Conservation (phyloP, 2,329 filamentous ascomycete species). For the Colletotrichum lini region DNA sequence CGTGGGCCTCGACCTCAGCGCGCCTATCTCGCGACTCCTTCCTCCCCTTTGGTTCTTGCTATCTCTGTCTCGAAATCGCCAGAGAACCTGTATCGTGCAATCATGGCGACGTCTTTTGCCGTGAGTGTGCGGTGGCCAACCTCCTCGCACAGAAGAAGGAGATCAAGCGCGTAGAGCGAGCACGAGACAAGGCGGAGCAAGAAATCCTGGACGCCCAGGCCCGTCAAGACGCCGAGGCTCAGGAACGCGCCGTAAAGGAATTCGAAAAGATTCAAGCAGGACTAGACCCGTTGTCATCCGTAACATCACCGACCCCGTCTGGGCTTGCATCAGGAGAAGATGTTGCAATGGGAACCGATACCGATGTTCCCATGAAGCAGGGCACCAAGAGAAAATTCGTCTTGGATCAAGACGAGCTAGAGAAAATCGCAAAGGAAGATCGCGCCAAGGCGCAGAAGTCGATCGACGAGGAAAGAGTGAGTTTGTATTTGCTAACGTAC, state of each 20-base stretch:
- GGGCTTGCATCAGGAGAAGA: not conserved
- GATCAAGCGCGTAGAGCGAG: slow-evolving; percentile 83
- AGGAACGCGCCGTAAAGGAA: slow-evolving; percentile 79
- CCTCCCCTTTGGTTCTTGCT: slow-evolving; percentile 90
- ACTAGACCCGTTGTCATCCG: slow-evolving; percentile 53
- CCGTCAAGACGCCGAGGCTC: slow-evolving; percentile 77
- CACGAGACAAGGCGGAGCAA: slow-evolving; percentile 71
- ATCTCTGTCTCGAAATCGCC: slow-evolving; percentile 86
- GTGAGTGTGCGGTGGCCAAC: slow-evolving; percentile 92
- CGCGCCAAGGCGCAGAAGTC: slow-evolving; percentile 77
- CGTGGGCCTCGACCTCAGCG: slow-evolving; percentile 87
- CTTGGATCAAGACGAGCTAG: slow-evolving; percentile 82
- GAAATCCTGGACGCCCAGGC: slow-evolving; percentile 74
- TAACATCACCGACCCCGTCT: not conserved
- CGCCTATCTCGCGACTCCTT: slow-evolving; percentile 92
- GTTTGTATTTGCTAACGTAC: slow-evolving; percentile 20
- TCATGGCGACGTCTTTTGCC: slow-evolving; percentile 92
- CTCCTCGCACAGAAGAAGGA: slow-evolving; percentile 94
- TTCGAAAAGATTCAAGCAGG: slow-evolving; percentile 91
- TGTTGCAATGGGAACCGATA: not conserved
- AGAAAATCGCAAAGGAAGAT: slow-evolving; percentile 78
- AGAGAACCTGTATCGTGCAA: slow-evolving; percentile 87
- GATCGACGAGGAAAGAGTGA: slow-evolving; percentile 80
- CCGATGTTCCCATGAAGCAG: slow-evolving; percentile 31
- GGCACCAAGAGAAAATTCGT: slow-evolving; percentile 82